Base-by-base conservation (phyloP, 148 eudicot species). In the Rhododendron simsii region DNA sequence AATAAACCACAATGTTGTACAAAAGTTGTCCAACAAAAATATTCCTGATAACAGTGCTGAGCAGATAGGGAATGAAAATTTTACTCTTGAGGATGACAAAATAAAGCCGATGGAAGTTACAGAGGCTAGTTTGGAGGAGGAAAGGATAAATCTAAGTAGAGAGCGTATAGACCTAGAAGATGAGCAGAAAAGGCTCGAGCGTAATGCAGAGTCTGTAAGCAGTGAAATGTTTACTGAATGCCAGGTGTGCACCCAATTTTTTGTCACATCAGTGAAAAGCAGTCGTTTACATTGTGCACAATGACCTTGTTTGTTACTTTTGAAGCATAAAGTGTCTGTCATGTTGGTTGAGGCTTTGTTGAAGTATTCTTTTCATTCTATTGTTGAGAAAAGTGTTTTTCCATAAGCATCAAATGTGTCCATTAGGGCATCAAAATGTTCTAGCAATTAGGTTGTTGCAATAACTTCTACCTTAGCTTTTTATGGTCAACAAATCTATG, bases 141-240 rank as follows among this genome's bases (percentile, higher is more conserved):
- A 95, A 89, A 88, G 95, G 89, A 83, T 78, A 87, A 83, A 81
- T 79, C 91, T 97, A 83, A 93, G 81, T 76, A 91, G 91, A 84
- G 99, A 95, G 82, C 90, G 88, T 50, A 83, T 78, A 74, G 88
- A 87, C 48, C 93, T 97, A 39, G 98, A 88, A 82, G 93, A 89
- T 86, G 96, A 97, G 91, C 98, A 93, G 87, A 92, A 91, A 89
- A 94, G 90, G 91, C 98, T 91, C 69, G 98, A 95, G 87, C 94
- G 98, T 80, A 95, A 97, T 93, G 92, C 98, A 15, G 99, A 94
- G 76, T 93, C 98, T 86, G 96, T 93, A 75, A 95, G 92, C 86
- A 89, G 90, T 86, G 99, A 97, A 86, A 97, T 97, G 99, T 95
- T 95, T 91, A 95, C 92, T 84, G 99, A 95, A 89, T 97, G 99